phyloP scores from a whole-genome alignment of 2,329 filamentous ascomycete genomes.

The Monosporascus sp. region DNA sequence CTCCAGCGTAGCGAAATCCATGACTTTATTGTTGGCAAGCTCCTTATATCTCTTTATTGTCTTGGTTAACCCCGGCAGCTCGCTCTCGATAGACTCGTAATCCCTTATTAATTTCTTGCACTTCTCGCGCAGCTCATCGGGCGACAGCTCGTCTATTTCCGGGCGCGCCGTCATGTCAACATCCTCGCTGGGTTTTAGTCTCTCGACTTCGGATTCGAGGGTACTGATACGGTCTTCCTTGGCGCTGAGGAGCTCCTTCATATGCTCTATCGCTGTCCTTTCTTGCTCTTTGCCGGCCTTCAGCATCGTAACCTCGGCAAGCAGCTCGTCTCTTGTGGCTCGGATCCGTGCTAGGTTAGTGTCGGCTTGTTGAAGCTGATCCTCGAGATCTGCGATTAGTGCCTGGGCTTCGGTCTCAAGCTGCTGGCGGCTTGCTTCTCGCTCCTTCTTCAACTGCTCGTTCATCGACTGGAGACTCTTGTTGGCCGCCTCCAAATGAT shows the following conservation, averaged over 20 bases:
- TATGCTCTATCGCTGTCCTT: constrained; percentile 61
- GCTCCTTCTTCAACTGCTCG: constrained; percentile 77
- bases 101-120: constrained; percentile 73
- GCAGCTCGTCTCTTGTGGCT: constrained; percentile 75
- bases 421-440: constrained; percentile 74
- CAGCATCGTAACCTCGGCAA: constrained; percentile 74
- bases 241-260: constrained; percentile 74
- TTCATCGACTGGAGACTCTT: constrained; percentile 78
- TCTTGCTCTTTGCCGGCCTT: constrained; percentile 77
- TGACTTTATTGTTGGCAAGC: constrained; percentile 79
- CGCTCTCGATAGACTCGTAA: constrained; percentile 77
- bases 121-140: constrained; percentile 69
- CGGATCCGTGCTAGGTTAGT: constrained; percentile 82
- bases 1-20: constrained; percentile 70
- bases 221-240: constrained; percentile 76
- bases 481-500: constrained; percentile 85
- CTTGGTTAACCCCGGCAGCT: constrained; percentile 82
- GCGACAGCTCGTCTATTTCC: constrained; percentile 53
- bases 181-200: constrained; percentile 52
- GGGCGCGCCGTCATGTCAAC: constrained; percentile 39
- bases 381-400: constrained; percentile 71
- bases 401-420: constrained; percentile 75
- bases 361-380: constrained; percentile 74
- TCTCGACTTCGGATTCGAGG: constrained; percentile 75
- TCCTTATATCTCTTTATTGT: constrained; percentile 88